Base-by-base conservation (phyloP, 768 basidiomycete species). In the Boletales sp. region DNA sequence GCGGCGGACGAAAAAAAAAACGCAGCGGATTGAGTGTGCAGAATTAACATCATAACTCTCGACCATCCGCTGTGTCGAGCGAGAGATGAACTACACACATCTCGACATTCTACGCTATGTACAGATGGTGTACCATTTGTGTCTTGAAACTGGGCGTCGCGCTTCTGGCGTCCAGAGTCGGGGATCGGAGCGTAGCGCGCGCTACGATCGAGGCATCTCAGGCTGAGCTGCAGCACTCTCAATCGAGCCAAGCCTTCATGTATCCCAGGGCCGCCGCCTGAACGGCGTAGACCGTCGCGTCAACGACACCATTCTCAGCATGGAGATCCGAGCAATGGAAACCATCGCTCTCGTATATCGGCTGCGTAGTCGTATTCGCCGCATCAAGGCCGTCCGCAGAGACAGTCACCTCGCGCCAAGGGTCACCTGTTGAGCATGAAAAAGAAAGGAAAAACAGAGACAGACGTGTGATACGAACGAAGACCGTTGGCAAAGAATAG, bases 401-500 rank as follows among this genome's bases (percentile, higher is more conserved):
- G 7, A 87, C 72, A 0, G 86, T 87, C 7, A 81, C 78, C 47
- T 83, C 81, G 44, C 79, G 75, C 86, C 86, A 88, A 15, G 87
- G 86, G 57, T 88, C 86, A 40, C 83, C 85, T 87, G 9, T 33
- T 48, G 17, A 57, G 46, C 7, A n/a, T n/a, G 9, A 4, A 31
- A 4, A 34, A 11, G 11, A 7, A 37, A 31, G 21, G 7, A 31
- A 14, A 31, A 9, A 18, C 8, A 30, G 3, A 25, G 21, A 25
- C 21, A 30, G 39, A 17, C 17, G 31, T 28, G 14, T 9, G 33
- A 34, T 4, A 47, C 83, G 56, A 57, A 86, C 85, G 81, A 44
- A 73, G 70, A 40, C 84, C 85, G 43, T 83, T 87, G 37, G 82
- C 82, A 54, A 86, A 87, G 74, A 87, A 84, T 1, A 88, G 69